A percentile compares a stretch with the other conserved stretches of the same genome.
Conservation (phyloP, 1,284 basidiomycete genomes). For the Cutaneotrichosporon daszewskae region DNA sequence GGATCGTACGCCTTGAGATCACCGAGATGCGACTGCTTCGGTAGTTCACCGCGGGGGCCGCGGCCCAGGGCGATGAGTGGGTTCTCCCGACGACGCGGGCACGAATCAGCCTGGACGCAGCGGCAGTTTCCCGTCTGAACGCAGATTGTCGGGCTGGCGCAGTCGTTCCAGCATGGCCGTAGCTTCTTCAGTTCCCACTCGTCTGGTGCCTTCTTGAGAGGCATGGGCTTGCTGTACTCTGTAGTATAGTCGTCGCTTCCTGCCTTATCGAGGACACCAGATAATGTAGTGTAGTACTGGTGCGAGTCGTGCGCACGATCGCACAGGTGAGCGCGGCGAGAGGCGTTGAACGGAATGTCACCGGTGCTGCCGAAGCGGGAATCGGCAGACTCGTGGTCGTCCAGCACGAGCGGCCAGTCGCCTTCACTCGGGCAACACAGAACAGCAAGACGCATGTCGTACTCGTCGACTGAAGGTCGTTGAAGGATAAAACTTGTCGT, state of each 20-base stretch:
- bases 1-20: slow-evolving; percentile 21
- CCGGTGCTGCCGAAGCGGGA: slow-evolving; percentile 40
- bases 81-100: slow-evolving; percentile 32
- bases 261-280: too few relatives aligned
- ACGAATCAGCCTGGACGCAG: slow-evolving; percentile 43
- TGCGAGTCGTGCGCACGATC: slow-evolving; percentile 30
- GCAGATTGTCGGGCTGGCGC: slow-evolving; percentile 42
- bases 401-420: slow-evolving; percentile 45
- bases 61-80: slow-evolving; percentile 26
- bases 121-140: slow-evolving; percentile 46
- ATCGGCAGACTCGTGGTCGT: slow-evolving; percentile 45
- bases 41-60: slow-evolving; percentile 7
- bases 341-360: slow-evolving; percentile 43
- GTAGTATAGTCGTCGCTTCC: neutral
- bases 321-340: slow-evolving; percentile 35
- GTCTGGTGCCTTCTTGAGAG: slow-evolving; percentile 15
- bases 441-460: slow-evolving; percentile 41
- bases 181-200: slow-evolving; percentile 41
- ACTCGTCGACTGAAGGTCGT: slow-evolving; percentile 8
- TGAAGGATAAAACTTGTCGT: slow-evolving; percentile 20
- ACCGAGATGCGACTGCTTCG: slow-evolving; percentile 23
- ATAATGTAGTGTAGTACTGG: slow-evolving; percentile 16
- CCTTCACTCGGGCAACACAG: slow-evolving; percentile 43
- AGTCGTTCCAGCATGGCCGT: slow-evolving; percentile 47
- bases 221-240: neutral